These are phyloP conservation scores for Hyaloscypha bicolor DNA, from an alignment of 495 filamentous ascomycete species.

Conservation along the genomic window DNA sequence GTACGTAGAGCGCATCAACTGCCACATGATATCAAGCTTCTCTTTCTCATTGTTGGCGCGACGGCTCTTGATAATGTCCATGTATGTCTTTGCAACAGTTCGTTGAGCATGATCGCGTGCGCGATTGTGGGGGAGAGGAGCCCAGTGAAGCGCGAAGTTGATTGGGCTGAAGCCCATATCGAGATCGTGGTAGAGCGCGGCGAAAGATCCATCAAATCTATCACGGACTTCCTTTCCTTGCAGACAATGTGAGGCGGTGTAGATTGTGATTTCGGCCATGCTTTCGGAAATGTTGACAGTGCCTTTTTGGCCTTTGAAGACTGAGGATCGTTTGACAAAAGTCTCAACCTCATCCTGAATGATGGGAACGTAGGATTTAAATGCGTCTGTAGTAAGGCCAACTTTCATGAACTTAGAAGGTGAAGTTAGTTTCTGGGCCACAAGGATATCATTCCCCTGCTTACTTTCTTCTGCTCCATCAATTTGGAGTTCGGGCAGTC, in stretches of 20 bases:
- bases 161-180: conserved; percentile 82
- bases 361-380: conserved; percentile 75
- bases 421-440: background rate
- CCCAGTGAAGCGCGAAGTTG: conserved; percentile 87
- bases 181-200: conserved; percentile 77
- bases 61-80: conserved; percentile 71
- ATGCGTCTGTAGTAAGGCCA: conserved; percentile 75
- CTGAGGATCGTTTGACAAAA: conserved; percentile 64
- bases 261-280: conserved; percentile 86
- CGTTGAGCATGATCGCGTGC: conserved; percentile 74
- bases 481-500: conserved; percentile 86
- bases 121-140: conserved; percentile 82
- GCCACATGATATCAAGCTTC: conserved; percentile 76
- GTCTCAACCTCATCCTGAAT: conserved; percentile 74
- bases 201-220: conserved; percentile 73
- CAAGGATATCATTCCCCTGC: background rate
- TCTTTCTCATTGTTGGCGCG: conserved; percentile 50
- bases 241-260: conserved; percentile 77
- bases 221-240: conserved; percentile 81
- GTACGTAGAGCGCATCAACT: conserved; percentile 79
- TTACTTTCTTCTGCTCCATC: conserved; percentile 76
- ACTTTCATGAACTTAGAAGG: conserved; percentile 75
- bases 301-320: conserved; percentile 69
- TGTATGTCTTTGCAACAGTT: conserved; percentile 76
- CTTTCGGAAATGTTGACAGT: conserved; percentile 63